Evolutionary conservation across 306 rosid species (phyloP), one percentile per base, ranked within the genome.

Genomic region (Lathyrus sativus): DNA sequence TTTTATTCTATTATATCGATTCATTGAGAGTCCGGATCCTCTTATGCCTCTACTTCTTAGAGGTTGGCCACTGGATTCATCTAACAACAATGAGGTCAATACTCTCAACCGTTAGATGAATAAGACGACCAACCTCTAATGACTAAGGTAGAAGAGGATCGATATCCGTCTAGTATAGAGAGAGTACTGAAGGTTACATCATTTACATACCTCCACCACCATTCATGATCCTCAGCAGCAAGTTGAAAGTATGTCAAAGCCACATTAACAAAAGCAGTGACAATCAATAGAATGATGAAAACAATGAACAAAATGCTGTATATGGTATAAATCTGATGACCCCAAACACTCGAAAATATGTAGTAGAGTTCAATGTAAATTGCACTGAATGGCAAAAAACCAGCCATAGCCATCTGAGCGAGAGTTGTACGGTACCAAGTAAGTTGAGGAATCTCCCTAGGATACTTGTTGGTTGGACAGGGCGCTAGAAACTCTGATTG

Each of bases 161-260:
- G 8, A 22, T 6, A 54, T 54, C 35, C 11, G 8, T 54, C 15
- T 54, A 53, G 9, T n/a, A 56, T 56, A 9, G 41, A 2, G 48
- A 71, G 38, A 60, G 13, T n/a, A 59, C 38, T 57, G 9, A 11
- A 43, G 35, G 64, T 22, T n/a, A 43, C 48, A 59, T 43, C 10
- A 31, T 44, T 55, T 44, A 61, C 75, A 49, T 76, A 85, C 86
- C 86, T 82, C 89, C 83, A 79, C 85, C 89, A 82, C 89, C 86
- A 85, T 57, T 79, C 70, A 79, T 85, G 89, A 17, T 85, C 89
- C 76, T 82, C 89, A 48, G 82, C 70, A 62, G 83, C 80, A 62
- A 84, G 88, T 69, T 81, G 88, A 66, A 84, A 84, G 80, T 78
- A 84, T 28, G 88, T 84, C 73, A 84, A 68, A 22, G 85, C 83